Evolutionary conservation across 163 green algal genomes (phyloP).

Genomic region (Scenedesmus sp.): DNA sequence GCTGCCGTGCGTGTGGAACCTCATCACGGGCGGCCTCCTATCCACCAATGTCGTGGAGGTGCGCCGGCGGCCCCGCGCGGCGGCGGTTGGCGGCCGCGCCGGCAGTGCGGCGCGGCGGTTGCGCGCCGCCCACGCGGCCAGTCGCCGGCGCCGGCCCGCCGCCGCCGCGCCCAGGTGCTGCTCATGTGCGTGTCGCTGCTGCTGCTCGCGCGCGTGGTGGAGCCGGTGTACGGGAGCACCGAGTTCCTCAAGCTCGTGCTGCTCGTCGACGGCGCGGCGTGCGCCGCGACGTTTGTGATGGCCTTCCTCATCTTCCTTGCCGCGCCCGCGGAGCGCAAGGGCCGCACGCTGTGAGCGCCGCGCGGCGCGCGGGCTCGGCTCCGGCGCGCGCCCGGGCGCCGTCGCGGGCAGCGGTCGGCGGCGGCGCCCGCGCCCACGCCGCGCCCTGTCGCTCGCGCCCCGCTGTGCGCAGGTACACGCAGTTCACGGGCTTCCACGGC

Average conservation of each 20-base stretch:
- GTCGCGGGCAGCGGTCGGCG: too few species aligned
- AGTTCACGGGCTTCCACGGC: slow-evolving; percentile 84
- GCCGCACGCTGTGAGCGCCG: slow-evolving; percentile 59
- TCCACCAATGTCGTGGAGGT: slow-evolving; percentile 67
- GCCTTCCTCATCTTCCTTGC: slow-evolving; percentile 69
- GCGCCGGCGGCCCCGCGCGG: too few species aligned
- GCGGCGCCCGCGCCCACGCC: too few species aligned
- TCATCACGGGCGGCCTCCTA: slow-evolving; percentile 73
- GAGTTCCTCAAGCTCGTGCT: slow-evolving; percentile 79
- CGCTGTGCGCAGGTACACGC: slow-evolving; percentile 68
- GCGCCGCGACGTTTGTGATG: slow-evolving; percentile 58
- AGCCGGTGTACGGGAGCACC: slow-evolving; percentile 76
- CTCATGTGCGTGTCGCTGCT: slow-evolving; percentile 58
- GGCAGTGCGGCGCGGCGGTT: too few species aligned
- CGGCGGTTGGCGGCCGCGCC: too few species aligned
- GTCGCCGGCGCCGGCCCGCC: too few species aligned
- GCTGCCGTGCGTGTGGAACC: slow-evolving; percentile 77
- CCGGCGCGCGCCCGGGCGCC: too few species aligned
- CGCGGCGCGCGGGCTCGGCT: too few species aligned
- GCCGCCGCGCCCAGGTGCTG: slow-evolving; percentile 55
- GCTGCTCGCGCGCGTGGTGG: slow-evolving; percentile 70
- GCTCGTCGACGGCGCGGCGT: slow-evolving; percentile 57
- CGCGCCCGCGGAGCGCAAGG: slow-evolving; percentile 5
- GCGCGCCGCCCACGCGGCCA: too few species aligned
- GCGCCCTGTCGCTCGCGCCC: not conserved